These are phyloP conservation scores for Astragalus membranaceus DNA, from an alignment of 306 rosid species.

Conservation along the genomic window DNA sequence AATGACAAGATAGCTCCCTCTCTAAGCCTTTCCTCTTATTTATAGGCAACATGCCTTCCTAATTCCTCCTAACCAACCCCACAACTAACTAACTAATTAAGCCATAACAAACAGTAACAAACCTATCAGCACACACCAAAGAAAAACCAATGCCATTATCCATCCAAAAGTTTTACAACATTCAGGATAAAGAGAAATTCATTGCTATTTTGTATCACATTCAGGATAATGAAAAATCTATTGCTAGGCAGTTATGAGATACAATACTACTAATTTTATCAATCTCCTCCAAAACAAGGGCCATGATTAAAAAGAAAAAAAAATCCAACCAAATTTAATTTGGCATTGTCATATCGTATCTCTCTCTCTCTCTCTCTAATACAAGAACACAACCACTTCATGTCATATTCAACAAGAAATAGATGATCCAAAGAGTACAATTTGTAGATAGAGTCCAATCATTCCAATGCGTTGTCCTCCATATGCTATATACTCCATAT, in stretches of 20 bases:
- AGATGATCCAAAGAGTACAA: constrained; percentile 15
- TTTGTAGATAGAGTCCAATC: constrained; percentile 16
- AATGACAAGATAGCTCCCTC: too few relatives aligned
- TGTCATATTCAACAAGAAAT: constrained; percentile 18
- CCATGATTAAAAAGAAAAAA: not conserved
- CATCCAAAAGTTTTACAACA: not conserved
- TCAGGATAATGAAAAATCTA: constrained; percentile 14
- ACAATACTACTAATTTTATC: constrained; percentile 13
- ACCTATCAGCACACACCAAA: not conserved
- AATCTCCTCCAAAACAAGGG: not conserved
- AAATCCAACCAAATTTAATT: constrained; percentile 7
- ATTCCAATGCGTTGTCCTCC: constrained; percentile 22
- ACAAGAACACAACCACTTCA: not conserved
- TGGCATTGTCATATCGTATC: not conserved
- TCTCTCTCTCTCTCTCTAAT: not conserved
- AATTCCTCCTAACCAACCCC: too few relatives aligned
- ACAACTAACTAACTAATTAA: too few relatives aligned
- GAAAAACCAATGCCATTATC: constrained; percentile 1
- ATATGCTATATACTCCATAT: constrained; percentile 17
- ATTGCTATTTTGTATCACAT: not conserved
- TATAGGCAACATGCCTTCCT: too few relatives aligned
- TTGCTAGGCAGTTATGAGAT: not conserved
- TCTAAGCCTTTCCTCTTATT: too few relatives aligned
- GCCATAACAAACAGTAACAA: too few relatives aligned
- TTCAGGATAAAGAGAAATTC: constrained; percentile 14